phyloP scores from a whole-genome alignment of 768 basidiomycete species.

The Auricularia sp. region DNA sequence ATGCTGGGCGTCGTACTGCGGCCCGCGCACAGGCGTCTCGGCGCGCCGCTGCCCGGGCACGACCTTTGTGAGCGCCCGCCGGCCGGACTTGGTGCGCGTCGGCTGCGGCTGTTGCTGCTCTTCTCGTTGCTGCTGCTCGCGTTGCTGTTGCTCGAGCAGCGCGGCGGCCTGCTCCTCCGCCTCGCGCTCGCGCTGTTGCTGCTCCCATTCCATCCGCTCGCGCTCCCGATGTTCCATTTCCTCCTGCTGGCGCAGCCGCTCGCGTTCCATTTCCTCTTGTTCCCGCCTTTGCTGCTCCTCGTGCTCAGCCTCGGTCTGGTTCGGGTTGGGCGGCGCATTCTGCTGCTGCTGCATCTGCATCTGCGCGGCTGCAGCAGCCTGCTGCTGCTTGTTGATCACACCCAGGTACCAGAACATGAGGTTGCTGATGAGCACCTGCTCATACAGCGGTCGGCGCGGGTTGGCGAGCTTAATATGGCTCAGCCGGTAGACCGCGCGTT shows the following conservation, averaged over 20 bases:
- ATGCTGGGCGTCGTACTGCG: conserved; percentile 92
- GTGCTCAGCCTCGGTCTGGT: neutral
- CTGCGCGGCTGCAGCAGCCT: conserved; percentile 25
- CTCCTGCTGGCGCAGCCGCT: conserved; percentile 21
- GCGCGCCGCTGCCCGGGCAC: conserved; percentile 48
- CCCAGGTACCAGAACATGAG: conserved; percentile 99
- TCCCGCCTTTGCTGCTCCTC: conserved; percentile 11
- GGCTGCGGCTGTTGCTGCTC: conserved; percentile 10
- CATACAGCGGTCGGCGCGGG: conserved; percentile 89
- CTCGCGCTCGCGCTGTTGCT: conserved; percentile 39
- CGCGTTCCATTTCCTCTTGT: conserved; percentile 25
- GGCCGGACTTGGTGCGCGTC: conserved; percentile 11
- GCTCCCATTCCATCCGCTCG: conserved; percentile 33
- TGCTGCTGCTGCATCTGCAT: conserved; percentile 14
- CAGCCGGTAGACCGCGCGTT: conserved; percentile 92
- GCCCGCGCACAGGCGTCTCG: conserved; percentile 79
- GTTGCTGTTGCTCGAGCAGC: conserved; percentile 25
- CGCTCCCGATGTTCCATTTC: conserved; percentile 31
- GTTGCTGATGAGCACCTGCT: conserved; percentile 89
- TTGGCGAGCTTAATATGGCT: conserved; percentile 99
- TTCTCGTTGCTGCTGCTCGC: conserved; percentile 15
- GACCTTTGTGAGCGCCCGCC: conserved; percentile 55
- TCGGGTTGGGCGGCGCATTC: neutral
- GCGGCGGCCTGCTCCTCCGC: conserved; percentile 20
- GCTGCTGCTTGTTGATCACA: conserved; percentile 87